Evolutionary conservation across 257 asterid genomes (phyloP), one percentile per base, ranked within the genome.

Genomic region (Capsicum baccatum): DNA sequence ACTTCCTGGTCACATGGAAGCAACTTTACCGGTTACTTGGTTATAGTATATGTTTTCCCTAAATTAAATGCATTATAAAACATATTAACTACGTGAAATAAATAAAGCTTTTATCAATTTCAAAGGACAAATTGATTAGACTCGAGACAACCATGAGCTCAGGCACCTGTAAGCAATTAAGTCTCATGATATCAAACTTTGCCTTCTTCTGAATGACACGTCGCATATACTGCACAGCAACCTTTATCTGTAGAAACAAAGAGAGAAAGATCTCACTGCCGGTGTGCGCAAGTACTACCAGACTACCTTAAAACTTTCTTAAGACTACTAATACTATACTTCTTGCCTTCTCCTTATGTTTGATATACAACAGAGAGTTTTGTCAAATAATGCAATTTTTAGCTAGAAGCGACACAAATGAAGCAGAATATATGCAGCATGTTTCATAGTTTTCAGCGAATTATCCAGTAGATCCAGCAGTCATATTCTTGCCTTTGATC

Each of bases 191-290:
- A 89, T 96, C 99, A 85, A 96, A 96, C 85, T 94, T 93, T 85
- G 99, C 99, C 89, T 91, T 96, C 90, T 91, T 96, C 90, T 88
- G 97, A 86, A 96, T 96, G 81, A 92, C 92, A 33, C 96, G 94
- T 21, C 99, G 92, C 99, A 94, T 94, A 88, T 96, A 96, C 76
- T 94, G 97, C 86, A 96, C 89, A 89, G 93, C 99, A 92, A 96
- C 94, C 89, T 94, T 96, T 74, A 96, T 93, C 99, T 96, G 91
- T 80, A 68, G 59, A 67, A 57, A 70, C 54, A 81, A 83, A 68
- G 60, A 81, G 52, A 74, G 57, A 71, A 56, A 63, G 79, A 39
- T 76, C 80, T 87, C 71, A 80, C 54, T 55, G 79, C 50, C 62
- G 48, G 81, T 2, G 26, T 26, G 26, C 9, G 13, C 48, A 76